Evolutionary conservation across 2,329 filamentous ascomycete genomes (phyloP).

Genomic region (Dactylellina parvicollis): DNA sequence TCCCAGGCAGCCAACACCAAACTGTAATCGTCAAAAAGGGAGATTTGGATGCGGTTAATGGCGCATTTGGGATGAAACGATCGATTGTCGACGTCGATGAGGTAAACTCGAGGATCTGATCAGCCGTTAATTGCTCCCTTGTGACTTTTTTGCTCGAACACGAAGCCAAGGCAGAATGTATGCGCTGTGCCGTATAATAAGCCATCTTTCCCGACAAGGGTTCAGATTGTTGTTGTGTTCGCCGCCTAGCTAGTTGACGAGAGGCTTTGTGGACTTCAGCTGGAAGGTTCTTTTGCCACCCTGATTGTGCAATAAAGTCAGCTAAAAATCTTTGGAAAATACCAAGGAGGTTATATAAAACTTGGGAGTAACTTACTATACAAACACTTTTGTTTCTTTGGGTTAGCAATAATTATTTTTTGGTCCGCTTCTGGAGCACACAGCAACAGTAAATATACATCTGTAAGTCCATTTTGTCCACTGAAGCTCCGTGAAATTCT

Average conservation of each 20-base stretch:
- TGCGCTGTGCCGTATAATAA: neutral
- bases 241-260: neutral
- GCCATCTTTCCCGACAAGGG: neutral
- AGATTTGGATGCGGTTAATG: too few species aligned
- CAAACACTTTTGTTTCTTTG: neutral
- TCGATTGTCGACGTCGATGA: neutral
- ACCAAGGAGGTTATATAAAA: neutral
- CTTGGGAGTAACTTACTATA: neutral
- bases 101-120: conserved; percentile 18
- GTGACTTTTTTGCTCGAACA: neutral
- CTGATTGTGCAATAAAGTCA: neutral
- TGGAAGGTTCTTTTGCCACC: conserved; percentile 11
- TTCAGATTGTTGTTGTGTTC: neutral
- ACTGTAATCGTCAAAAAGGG: neutral
- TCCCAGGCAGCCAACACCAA: neutral
- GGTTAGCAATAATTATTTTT: neutral
- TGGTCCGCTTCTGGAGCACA: neutral
- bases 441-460: neutral
- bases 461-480: neutral
- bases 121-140: neutral
- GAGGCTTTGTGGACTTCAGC: conserved; percentile 1
- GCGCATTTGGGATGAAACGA: neutral
- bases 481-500: neutral
- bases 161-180: neutral
- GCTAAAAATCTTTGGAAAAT: neutral